Conservation (phyloP, 306 rosid genomes). For the Cyamopsis tetragonoloba region DNA sequence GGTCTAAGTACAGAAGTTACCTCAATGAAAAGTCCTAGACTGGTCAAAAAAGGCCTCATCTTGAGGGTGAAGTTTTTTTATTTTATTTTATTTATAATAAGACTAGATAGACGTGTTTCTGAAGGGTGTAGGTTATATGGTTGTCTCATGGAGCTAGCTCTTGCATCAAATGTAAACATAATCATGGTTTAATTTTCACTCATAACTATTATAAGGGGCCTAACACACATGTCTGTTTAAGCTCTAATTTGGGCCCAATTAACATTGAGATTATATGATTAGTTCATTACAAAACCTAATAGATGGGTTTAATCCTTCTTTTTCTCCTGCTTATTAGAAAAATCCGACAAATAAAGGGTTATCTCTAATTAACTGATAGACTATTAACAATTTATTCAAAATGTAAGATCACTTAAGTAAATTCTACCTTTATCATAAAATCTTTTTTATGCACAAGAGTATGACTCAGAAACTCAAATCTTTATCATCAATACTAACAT, state of each 20-base stretch:
- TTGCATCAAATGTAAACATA: not conserved
- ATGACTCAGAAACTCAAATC: no score
- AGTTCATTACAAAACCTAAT: slow-evolving; percentile 1
- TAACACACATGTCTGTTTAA: not conserved
- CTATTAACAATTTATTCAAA: no score
- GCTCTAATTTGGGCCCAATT: not conserved
- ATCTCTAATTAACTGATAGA: no score
- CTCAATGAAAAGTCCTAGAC: slow-evolving; percentile 15
- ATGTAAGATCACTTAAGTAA: no score
- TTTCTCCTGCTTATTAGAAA: no score
- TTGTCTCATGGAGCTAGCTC: not conserved
- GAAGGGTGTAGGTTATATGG: slow-evolving; percentile 15
- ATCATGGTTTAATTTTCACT: slow-evolving; percentile 20
- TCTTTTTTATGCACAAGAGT: no score
- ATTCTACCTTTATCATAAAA: no score
- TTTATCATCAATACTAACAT: no score
- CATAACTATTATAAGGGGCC: not conserved
- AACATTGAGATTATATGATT: slow-evolving; percentile 8
- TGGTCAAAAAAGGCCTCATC: slow-evolving; percentile 28
- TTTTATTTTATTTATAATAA: no score
- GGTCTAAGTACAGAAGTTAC: not conserved
- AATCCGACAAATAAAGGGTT: no score
- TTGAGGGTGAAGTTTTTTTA: slow-evolving; percentile 14
- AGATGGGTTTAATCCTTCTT: not conserved
- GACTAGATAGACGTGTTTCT: not conserved